Percentiles rank a stretch among this genome's conserved stretches.
These are phyloP conservation scores for Triticum timopheevii DNA, from an alignment of 176 grass and related monocot species.

Conservation along the genomic window DNA sequence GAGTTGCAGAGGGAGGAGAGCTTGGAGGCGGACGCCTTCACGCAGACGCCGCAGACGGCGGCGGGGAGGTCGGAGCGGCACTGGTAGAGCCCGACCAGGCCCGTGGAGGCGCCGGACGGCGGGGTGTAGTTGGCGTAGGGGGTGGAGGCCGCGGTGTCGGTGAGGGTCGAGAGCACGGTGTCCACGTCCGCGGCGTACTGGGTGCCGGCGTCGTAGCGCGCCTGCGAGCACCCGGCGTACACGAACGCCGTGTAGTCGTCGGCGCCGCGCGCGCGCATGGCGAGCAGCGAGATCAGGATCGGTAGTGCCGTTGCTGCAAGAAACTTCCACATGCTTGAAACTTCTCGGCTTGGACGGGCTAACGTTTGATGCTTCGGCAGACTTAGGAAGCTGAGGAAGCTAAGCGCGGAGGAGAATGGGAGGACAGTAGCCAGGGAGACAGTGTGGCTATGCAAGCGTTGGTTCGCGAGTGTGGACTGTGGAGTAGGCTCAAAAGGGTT, in stretches of 20 bases:
- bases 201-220: conserved; percentile 52
- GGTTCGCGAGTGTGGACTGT: too few species aligned
- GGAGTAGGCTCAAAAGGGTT: too few species aligned
- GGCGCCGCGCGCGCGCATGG: conserved; percentile 10
- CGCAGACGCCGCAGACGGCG: conserved; percentile 58
- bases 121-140: conserved; percentile 62
- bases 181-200: conserved; percentile 57
- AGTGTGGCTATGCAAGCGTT: too few species aligned
- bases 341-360: background rate
- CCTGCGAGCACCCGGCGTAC: conserved; percentile 83
- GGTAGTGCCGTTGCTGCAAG: background rate
- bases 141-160: conserved; percentile 36
- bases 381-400: background rate
- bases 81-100: conserved; percentile 61
- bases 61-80: conserved; percentile 74
- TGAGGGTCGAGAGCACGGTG: conserved; percentile 52
- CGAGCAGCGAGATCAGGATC: background rate
- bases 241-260: conserved; percentile 78
- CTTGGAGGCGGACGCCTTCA: conserved; percentile 49
- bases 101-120: background rate
- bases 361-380: background rate
- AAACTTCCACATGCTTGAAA: conserved; percentile 36
- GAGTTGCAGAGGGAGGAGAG: conserved; percentile 61
- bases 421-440: too few species aligned
- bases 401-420: too few species aligned